Evolutionary conservation across 139 green algal genomes (phyloP).

Genomic region (Coccomyxa sp.): DNA sequence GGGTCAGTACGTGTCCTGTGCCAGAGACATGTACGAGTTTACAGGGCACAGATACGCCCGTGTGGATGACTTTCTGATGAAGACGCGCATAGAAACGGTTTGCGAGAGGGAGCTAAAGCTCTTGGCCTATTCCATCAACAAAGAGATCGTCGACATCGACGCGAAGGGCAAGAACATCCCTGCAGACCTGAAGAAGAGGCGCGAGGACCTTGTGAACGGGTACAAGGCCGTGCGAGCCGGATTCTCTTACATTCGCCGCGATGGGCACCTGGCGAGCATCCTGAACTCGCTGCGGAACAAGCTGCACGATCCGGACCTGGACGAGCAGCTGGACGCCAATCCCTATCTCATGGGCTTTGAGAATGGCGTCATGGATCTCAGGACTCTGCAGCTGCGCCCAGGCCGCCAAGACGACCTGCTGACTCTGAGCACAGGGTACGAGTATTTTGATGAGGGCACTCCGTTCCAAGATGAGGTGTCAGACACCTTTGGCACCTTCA

Average conservation of each 20-base stretch:
- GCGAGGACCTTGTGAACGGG: background rate
- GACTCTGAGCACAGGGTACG: background rate
- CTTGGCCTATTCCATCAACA: background rate
- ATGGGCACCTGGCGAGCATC: background rate
- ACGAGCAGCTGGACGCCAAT: background rate
- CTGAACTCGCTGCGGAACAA: background rate
- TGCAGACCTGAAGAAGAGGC: background rate
- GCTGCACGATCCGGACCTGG: background rate
- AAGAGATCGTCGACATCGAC: background rate
- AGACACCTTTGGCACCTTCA: background rate
- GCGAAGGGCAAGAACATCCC: background rate
- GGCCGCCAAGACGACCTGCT: background rate
- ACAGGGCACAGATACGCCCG: background rate
- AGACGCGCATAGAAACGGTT: background rate
- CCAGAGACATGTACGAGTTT: background rate
- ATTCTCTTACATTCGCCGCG: background rate
- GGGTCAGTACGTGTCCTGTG: background rate
- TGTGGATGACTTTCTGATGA: background rate
- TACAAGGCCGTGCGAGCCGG: background rate
- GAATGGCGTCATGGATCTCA: background rate
- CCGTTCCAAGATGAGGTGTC: background rate
- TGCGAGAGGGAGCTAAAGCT: background rate
- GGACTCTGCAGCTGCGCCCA: background rate
- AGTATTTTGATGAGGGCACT: constrained; percentile 1
- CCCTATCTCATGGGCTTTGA: background rate